Conservation (phyloP, 208 protist genomes). For the Trypanosoma congolense region DNA sequence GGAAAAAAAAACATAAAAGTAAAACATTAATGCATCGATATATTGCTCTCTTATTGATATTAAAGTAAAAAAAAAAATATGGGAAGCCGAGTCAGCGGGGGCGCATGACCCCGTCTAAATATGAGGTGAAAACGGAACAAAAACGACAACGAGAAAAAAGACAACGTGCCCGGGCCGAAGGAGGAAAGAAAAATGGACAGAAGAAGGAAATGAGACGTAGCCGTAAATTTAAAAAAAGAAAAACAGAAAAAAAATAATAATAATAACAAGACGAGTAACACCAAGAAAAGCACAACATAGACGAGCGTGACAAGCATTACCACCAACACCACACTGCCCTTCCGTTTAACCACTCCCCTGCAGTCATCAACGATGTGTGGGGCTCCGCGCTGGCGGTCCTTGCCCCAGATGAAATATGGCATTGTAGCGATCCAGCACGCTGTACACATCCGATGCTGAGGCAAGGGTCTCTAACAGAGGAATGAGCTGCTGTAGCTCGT, state of each 20-base stretch:
- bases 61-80: constrained; percentile 2
- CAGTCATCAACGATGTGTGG: constrained; percentile 3
- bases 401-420: constrained; percentile 65
- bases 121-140: not conserved
- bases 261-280: not conserved
- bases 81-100: too few species aligned
- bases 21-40: too few species aligned
- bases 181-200: constrained; percentile 10
- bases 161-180: too few species aligned
- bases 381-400: constrained; percentile 19
- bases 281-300: too few species aligned
- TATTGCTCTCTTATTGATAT: not conserved
- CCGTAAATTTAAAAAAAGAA: not conserved
- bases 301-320: not conserved
- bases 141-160: constrained; percentile 13
- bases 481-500: constrained; percentile 65
- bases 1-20: too few species aligned
- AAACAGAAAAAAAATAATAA: constrained; percentile 11
- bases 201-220: constrained; percentile 10
- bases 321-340: too few species aligned
- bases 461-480: constrained; percentile 71
- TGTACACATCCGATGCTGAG: constrained; percentile 62
- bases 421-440: constrained; percentile 82
- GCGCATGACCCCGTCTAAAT: too few species aligned
- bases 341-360: too few species aligned